phyloP scores from a whole-genome alignment of 805 yeast genomes.

The Suhomyces faveliae region DNA sequence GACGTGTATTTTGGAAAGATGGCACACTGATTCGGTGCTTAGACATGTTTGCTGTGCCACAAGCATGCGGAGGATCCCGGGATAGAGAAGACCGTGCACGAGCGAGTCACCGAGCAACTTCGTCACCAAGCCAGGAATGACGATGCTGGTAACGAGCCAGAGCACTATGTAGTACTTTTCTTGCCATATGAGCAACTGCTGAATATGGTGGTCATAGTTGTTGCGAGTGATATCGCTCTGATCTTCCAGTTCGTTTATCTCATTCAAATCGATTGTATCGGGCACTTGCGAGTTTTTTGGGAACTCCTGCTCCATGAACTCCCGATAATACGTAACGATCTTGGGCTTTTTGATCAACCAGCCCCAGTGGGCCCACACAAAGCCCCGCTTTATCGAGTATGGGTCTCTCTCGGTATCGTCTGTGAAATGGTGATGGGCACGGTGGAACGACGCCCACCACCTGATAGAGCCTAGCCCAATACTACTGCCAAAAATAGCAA shows the following conservation, averaged over 20 bases:
- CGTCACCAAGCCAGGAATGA: slow-evolving; percentile 30
- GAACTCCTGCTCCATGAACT: slow-evolving; percentile 38
- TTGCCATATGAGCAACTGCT: slow-evolving; percentile 35
- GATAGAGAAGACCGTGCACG: slow-evolving; percentile 52
- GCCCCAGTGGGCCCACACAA: slow-evolving; percentile 82
- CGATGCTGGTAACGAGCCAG: slow-evolving; percentile 29
- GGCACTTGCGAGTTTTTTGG: slow-evolving; percentile 15
- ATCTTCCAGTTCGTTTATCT: background rate
- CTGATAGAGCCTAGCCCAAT: slow-evolving; percentile 74
- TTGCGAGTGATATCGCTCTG: slow-evolving; percentile 12
- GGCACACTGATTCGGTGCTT: slow-evolving; percentile 81
- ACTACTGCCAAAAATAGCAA: slow-evolving; percentile 65
- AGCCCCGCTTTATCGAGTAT: slow-evolving; percentile 76
- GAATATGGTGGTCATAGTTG: slow-evolving; percentile 18
- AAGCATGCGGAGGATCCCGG: slow-evolving; percentile 71
- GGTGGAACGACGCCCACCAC: slow-evolving; percentile 80
- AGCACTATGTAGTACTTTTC: slow-evolving; percentile 24
- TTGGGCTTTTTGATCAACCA: slow-evolving; percentile 74
- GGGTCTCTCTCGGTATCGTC: slow-evolving; percentile 87
- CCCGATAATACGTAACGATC: slow-evolving; percentile 27
- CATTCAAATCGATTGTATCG: slow-evolving; percentile 5
- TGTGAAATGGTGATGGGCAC: slow-evolving; percentile 87
- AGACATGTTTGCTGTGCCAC: slow-evolving; percentile 78
- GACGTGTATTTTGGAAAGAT: slow-evolving; percentile 56
- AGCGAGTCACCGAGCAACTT: slow-evolving; percentile 25